Percentiles rank a stretch among this genome's conserved stretches.
Evolutionary conservation across 2,329 filamentous ascomycete genomes (phyloP).

Genomic region (Akanthomyces lecanii): DNA sequence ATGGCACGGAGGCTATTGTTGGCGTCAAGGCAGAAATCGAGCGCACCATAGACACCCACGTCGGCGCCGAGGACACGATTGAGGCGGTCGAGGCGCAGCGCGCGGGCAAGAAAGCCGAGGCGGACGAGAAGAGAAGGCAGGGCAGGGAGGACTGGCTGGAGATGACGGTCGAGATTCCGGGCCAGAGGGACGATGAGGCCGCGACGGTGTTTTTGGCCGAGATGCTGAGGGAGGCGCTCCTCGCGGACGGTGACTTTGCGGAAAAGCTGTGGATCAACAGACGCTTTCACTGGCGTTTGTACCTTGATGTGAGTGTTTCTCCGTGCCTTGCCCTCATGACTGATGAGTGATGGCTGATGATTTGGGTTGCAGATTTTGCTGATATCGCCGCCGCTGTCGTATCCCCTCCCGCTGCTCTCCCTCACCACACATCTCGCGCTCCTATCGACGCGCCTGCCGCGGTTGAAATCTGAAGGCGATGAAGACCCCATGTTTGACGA

Average conservation of each 20-base stretch:
- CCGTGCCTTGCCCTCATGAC: neutral
- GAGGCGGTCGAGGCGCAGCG: slow-evolving; percentile 29
- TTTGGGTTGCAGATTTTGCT: slow-evolving; percentile 67
- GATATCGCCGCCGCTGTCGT: slow-evolving; percentile 87
- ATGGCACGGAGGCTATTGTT: slow-evolving; percentile 93
- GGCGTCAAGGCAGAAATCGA: slow-evolving; percentile 95
- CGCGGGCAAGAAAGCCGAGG: slow-evolving; percentile 38
- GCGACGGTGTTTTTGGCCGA: slow-evolving; percentile 80
- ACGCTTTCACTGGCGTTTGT: slow-evolving; percentile 94
- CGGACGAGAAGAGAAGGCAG: slow-evolving; percentile 33
- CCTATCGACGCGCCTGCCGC: slow-evolving; percentile 77
- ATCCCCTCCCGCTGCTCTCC: slow-evolving; percentile 87
- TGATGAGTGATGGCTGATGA: neutral
- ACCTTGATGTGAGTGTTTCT: slow-evolving; percentile 71
- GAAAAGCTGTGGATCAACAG: slow-evolving; percentile 80
- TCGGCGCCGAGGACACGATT: slow-evolving; percentile 26
- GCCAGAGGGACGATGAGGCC: slow-evolving; percentile 84
- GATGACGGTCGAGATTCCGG: slow-evolving; percentile 86
- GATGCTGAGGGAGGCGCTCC: slow-evolving; percentile 83
- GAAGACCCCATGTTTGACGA: slow-evolving; percentile 98
- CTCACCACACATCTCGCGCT: slow-evolving; percentile 92
- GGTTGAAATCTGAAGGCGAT: slow-evolving; percentile 81
- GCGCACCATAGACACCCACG: slow-evolving; percentile 46
- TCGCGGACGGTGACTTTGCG: slow-evolving; percentile 65
- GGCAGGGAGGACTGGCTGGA: slow-evolving; percentile 74